Evolutionary conservation across 1,139 yeast genomes (phyloP).

Genomic region (Debaryomyces sp.): DNA sequence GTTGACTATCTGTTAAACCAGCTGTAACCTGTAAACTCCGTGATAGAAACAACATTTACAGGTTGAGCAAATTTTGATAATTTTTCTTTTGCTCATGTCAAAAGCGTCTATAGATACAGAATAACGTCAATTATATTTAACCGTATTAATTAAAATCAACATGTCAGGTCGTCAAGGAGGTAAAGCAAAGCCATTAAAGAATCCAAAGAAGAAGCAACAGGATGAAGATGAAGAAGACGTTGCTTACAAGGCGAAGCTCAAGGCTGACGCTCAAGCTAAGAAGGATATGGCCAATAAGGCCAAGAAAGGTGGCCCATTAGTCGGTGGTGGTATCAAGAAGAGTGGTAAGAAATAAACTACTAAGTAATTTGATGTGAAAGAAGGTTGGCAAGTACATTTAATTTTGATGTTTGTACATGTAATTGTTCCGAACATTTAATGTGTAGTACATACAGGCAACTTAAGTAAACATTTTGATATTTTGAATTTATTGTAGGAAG

Average conservation of each 20-base stretch:
- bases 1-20: not conserved
- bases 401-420: not conserved
- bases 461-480: not conserved
- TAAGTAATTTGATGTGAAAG: not conserved
- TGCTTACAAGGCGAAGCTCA: constrained; percentile 92
- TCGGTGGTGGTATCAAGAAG: constrained; percentile 95
- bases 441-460: constrained; percentile 1
- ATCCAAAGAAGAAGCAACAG: constrained; percentile 72
- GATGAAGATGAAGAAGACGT: constrained; percentile 82
- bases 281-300: constrained; percentile 90
- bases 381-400: not conserved
- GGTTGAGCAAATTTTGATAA: not conserved
- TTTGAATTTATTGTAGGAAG: not conserved
- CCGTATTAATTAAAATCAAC: not conserved
- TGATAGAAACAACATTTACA: not conserved
- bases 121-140: not conserved
- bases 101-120: not conserved
- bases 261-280: constrained; percentile 91
- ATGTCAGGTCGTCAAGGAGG: constrained; percentile 83
- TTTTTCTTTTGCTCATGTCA: not conserved
- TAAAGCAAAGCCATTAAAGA: constrained; percentile 68
- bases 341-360: constrained; percentile 59
- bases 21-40: constrained; percentile 1
- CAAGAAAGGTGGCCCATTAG: constrained; percentile 85
- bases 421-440: not conserved